Conservation (phyloP, 75 land plant genomes). For the Pseudotsuga menziesii region DNA sequence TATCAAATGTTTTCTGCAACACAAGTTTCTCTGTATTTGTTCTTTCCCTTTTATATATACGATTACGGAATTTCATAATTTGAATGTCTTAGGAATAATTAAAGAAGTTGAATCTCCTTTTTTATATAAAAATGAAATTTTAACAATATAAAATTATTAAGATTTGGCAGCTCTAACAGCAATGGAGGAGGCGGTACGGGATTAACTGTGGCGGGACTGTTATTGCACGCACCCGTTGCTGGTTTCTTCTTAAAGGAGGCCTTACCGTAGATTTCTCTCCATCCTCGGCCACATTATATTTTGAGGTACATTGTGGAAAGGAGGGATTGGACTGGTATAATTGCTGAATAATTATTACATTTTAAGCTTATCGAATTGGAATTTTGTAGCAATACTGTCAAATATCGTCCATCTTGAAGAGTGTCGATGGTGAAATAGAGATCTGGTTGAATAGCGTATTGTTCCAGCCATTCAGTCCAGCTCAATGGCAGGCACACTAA, state of each 20-base stretch:
- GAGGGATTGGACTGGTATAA: too few relatives aligned
- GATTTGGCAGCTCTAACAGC: too few relatives aligned
- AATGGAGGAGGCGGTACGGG: background rate
- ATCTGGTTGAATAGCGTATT: conserved; percentile 68
- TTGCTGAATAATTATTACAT: too few relatives aligned
- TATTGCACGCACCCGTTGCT: conserved; percentile 45
- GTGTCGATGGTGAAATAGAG: conserved; percentile 31
- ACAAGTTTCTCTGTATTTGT: too few relatives aligned
- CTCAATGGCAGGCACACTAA: conserved; percentile 67
- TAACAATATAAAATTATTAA: too few relatives aligned
- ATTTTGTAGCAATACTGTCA: background rate
- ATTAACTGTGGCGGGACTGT: conserved; percentile 28
- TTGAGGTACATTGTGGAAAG: conserved; percentile 35
- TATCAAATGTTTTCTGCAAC: too few relatives aligned
- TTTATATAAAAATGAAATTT: too few relatives aligned
- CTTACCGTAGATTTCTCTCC: conserved; percentile 10
- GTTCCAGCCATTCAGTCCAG: conserved; percentile 57
- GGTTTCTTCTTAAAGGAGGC: conserved; percentile 77
- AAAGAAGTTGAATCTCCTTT: too few relatives aligned
- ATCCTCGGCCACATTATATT: conserved; percentile 23
- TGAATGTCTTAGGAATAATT: too few relatives aligned
- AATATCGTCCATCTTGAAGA: conserved; percentile 12
- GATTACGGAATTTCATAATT: too few relatives aligned
- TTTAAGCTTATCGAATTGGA: background rate
- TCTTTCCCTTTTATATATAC: too few relatives aligned